These are phyloP conservation scores for Coemansia sp. DNA, from an alignment of 192 early-diverging fungal genomes.

Conservation along the genomic window DNA sequence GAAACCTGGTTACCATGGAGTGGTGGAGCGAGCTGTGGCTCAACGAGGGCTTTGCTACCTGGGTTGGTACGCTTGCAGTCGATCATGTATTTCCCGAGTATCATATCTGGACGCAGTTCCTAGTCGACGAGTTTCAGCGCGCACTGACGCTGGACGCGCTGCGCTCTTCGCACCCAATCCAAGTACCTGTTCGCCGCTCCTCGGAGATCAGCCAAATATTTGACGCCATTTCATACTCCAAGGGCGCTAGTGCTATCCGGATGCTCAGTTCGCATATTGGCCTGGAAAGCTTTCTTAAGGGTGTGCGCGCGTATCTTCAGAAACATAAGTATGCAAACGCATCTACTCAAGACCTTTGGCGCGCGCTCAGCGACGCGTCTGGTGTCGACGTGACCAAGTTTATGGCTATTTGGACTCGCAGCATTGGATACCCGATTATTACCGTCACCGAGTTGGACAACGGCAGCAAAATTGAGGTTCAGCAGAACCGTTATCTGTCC, in stretches of 20 bases:
- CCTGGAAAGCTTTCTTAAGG: slow-evolving; percentile 50
- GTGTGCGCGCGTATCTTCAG: slow-evolving; percentile 62
- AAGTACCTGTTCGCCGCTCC: slow-evolving; percentile 68
- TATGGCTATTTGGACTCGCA: slow-evolving; percentile 73
- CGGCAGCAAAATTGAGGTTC: slow-evolving; percentile 50
- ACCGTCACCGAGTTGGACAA: slow-evolving; percentile 58
- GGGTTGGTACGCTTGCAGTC: slow-evolving; percentile 66
- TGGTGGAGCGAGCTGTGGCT: slow-evolving; percentile 76
- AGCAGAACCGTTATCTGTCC: slow-evolving; percentile 68
- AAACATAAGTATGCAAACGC: slow-evolving; percentile 71
- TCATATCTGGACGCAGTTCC: slow-evolving; percentile 74
- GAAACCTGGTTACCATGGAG: slow-evolving; percentile 81
- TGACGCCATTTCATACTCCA: slow-evolving; percentile 82
- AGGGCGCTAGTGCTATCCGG: slow-evolving; percentile 77
- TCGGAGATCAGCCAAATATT: slow-evolving; percentile 82
- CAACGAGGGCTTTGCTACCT: slow-evolving; percentile 88
- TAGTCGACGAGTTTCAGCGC: slow-evolving; percentile 59
- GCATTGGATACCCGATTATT: slow-evolving; percentile 68
- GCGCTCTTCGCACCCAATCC: slow-evolving; percentile 79
- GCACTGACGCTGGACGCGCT: slow-evolving; percentile 75
- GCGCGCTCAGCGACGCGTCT: slow-evolving; percentile 59
- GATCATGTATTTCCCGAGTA: slow-evolving; percentile 78
- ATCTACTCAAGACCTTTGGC: slow-evolving; percentile 77
- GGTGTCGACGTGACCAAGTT: slow-evolving; percentile 65
- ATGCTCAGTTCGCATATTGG: slow-evolving; percentile 72